Evolutionary conservation across 2,329 filamentous ascomycete species (phyloP), one percentile per base, ranked within the genome.

Genomic region (Graphium sp.): DNA sequence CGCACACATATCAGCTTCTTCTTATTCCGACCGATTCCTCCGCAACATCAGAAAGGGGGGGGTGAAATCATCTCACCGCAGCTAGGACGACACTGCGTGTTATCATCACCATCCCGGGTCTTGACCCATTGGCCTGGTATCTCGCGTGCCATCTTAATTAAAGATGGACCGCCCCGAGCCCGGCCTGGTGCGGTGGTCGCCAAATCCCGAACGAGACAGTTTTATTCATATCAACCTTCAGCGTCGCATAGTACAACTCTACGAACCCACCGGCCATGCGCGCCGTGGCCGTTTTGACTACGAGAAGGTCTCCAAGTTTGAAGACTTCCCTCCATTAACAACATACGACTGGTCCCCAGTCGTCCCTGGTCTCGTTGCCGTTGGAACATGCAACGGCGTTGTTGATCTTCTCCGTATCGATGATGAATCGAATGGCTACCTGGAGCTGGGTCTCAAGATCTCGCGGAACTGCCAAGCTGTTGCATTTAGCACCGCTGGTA

Each of bases 391-490:
- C 10, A 73, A 72, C 22, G 82, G 82, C 27, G 70, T 83, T 32
- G 77, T 84, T 36, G 76, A 78, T 36, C 55, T 91, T 13, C 53
- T 89, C 32, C 66, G 74, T 35, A 65, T 89, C 26, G 73, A 83
- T 42, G 72, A 80, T 39, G 66, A 70, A 37, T 74, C 63, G 29
- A 82, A 67, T 41, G 66, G 62, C 19, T 68, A 67, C 37, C 45
- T 70, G 27, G 70, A 77, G 28, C 69, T 84, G 34, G 68, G 69
- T 13, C 65, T 84, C 26, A 82, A 80, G 46, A 71, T 83, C 46
- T 69, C 78, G 30, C 67, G 82, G 24, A 76, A 76, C 24, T 87
- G 79, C 41, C 82, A 87, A 41, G 78, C 80, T 1, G 78, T 89
- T 22, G 74, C 80, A 4, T 84, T 89, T 52, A 87, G 74, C 43